Percentiles rank a stretch among this genome's conserved stretches.
phyloP scores from a whole-genome alignment of 441 rosid genomes.

The Oxalis stricta region DNA sequence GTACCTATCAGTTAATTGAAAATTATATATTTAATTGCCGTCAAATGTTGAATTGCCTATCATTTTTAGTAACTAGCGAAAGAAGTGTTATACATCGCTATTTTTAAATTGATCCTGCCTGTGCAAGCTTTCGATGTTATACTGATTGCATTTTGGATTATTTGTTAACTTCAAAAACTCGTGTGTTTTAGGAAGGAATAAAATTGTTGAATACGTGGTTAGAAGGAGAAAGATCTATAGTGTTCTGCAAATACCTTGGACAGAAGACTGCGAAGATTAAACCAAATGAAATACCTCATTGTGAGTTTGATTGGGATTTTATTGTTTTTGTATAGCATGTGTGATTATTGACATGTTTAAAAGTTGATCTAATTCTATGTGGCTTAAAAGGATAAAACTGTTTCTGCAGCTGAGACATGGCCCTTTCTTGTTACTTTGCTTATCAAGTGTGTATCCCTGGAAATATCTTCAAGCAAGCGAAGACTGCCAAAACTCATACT shows the following conservation, averaged over 20 bases:
- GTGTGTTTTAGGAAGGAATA: conserved; percentile 50
- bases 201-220: conserved; percentile 78
- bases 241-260: conserved; percentile 57
- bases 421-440: conserved; percentile 67
- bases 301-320: conserved; percentile 24
- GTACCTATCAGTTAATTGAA: no score
- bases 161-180: not conserved
- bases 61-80: no score
- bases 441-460: conserved; percentile 52
- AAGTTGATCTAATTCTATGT: not conserved
- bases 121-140: not conserved
- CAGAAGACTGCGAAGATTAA: conserved; percentile 56
- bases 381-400: conserved; percentile 14
- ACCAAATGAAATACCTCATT: conserved; percentile 53
- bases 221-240: conserved; percentile 54
- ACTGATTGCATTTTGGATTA: not conserved
- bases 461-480: conserved; percentile 60
- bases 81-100: no score
- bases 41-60: no score
- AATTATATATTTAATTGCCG: no score
- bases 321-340: not conserved
- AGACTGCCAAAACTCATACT: conserved; percentile 46
- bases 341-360: not conserved
- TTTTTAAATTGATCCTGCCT: not conserved
- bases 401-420: conserved; percentile 81